Conservation (phyloP, 495 filamentous ascomycete species). For the Penicillium macrosclerotiorum region DNA sequence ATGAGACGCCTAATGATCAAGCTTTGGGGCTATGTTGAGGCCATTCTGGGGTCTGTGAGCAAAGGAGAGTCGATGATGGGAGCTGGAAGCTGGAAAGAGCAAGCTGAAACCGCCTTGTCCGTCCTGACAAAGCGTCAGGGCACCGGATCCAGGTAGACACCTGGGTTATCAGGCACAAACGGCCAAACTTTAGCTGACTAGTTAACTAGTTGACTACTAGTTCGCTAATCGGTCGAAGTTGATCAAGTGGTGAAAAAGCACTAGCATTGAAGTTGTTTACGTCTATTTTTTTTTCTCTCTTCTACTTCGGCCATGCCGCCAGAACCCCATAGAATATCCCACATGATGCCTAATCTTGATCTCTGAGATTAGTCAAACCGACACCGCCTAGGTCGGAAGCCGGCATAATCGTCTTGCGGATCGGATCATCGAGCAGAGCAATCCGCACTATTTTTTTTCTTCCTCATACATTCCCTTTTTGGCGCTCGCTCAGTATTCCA, state of each 20-base stretch:
- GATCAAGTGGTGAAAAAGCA: too few species aligned
- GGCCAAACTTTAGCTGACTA: conserved; percentile 1
- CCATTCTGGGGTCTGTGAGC: conserved; percentile 7
- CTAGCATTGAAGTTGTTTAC: too few species aligned
- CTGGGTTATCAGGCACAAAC: conserved; percentile 2
- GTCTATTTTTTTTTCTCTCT: too few species aligned
- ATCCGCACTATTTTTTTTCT: conserved; percentile 19
- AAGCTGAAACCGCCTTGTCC: too few species aligned
- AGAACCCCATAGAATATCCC: too few species aligned
- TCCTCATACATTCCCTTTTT: conserved; percentile 4
- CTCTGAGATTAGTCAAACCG: conserved; percentile 11
- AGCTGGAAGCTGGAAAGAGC: neutral
- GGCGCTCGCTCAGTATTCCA: neutral
- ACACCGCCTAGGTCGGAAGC: conserved; percentile 27
- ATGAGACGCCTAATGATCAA: neutral
- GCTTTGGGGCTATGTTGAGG: conserved; percentile 2
- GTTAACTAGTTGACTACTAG: too few species aligned
- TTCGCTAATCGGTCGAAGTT: too few species aligned
- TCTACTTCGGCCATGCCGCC: too few species aligned
- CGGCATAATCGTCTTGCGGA: conserved; percentile 28
- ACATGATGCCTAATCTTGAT: neutral
- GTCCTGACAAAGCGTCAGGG: conserved; percentile 15
- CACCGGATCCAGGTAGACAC: conserved; percentile 7
- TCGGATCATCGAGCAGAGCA: conserved; percentile 23
- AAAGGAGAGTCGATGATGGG: neutral